Evolutionary conservation across 2,329 filamentous ascomycete species (phyloP).

Genomic region (Hysterium pulicare): DNA sequence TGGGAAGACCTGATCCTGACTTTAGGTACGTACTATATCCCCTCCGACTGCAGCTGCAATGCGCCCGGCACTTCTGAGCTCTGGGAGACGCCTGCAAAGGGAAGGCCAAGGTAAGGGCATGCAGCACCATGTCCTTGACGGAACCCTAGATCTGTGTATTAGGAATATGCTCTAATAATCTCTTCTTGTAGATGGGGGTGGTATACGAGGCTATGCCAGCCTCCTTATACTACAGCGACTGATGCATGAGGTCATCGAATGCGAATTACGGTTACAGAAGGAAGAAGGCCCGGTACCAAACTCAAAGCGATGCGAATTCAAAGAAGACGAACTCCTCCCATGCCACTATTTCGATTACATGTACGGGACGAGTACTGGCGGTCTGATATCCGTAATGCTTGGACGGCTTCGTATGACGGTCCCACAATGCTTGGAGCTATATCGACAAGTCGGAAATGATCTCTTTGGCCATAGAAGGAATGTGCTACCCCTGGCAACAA

Average conservation of each 20-base stretch:
- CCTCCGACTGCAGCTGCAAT: not conserved
- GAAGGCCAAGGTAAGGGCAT: no score
- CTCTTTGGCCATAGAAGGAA: constrained; percentile 46
- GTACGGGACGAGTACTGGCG: constrained; percentile 52
- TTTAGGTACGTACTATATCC: constrained; percentile 29
- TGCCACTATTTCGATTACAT: constrained; percentile 55
- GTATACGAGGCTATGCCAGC: constrained; percentile 51
- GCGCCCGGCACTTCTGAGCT: not conserved
- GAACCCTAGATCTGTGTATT: no score
- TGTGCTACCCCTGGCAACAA: constrained; percentile 45
- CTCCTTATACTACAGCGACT: constrained; percentile 48
- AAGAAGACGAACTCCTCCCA: constrained; percentile 45
- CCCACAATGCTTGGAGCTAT: constrained; percentile 46
- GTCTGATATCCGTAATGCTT: constrained; percentile 50
- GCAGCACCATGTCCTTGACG: no score
- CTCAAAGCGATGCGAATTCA: constrained; percentile 25
- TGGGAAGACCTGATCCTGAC: constrained; percentile 50
- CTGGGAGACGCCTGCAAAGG: no score
- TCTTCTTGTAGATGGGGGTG: constrained; percentile 46
- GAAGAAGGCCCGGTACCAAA: constrained; percentile 40
- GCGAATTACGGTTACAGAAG: constrained; percentile 41
- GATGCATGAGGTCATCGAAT: constrained; percentile 47
- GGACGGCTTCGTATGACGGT: constrained; percentile 50
- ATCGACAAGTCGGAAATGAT: constrained; percentile 46
- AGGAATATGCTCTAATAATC: no score